A percentile compares a stretch with the other conserved stretches of the same genome.
phyloP scores from a whole-genome alignment of 495 filamentous ascomycete species.

The Penicillium fimorum region DNA sequence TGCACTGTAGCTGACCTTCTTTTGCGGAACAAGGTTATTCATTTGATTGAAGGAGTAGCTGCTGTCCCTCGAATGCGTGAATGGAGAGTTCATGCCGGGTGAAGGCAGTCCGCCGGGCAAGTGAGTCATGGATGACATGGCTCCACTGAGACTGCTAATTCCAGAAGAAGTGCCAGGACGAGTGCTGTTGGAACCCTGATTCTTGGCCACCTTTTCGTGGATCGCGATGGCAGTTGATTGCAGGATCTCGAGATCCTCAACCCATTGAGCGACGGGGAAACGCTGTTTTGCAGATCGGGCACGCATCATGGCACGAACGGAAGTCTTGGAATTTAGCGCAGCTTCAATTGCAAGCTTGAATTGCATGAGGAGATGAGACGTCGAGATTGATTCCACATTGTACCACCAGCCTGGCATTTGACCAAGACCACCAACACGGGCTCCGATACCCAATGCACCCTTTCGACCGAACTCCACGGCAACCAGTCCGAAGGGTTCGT shows the following conservation, averaged over 20 bases:
- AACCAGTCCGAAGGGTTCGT: constrained; percentile 77
- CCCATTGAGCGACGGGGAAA: constrained; percentile 71
- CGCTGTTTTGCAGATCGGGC: constrained; percentile 71
- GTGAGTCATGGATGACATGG: constrained; percentile 26
- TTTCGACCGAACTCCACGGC: constrained; percentile 79
- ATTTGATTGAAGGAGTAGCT: constrained; percentile 41
- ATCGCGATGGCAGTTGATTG: constrained; percentile 54
- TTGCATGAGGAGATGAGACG: constrained; percentile 67
- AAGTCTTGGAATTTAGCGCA: constrained; percentile 60
- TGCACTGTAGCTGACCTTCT: constrained; percentile 46
- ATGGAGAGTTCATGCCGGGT: constrained; percentile 32
- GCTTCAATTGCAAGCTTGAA: constrained; percentile 69
- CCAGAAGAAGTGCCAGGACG: constrained; percentile 38
- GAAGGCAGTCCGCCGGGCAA: constrained; percentile 43
- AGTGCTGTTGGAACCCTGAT: constrained; percentile 33
- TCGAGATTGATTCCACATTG: constrained; percentile 66
- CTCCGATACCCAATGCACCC: constrained; percentile 72
- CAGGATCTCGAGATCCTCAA: constrained; percentile 60
- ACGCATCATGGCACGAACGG: constrained; percentile 64
- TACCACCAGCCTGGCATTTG: constrained; percentile 78
- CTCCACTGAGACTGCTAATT: constrained; percentile 32
- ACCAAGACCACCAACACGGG: constrained; percentile 62
- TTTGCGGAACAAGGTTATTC: constrained; percentile 45
- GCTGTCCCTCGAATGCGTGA: constrained; percentile 26
- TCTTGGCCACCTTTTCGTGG: constrained; percentile 41